Base-by-base conservation (phyloP, 371 early-diverging fungal species). In the Mortierella sp. region DNA sequence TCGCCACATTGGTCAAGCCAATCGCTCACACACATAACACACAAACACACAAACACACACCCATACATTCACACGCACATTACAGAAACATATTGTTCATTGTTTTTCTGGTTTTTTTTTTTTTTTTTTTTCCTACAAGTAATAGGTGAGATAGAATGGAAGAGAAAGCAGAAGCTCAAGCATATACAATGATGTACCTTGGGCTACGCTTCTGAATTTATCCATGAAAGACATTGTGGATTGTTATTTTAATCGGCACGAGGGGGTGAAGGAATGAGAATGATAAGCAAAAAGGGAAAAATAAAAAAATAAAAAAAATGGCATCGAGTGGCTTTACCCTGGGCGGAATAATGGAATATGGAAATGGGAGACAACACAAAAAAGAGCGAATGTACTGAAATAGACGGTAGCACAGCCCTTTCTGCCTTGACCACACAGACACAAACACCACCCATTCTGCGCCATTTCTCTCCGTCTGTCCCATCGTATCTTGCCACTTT, bases 201-300 rank as follows among this genome's bases (percentile, higher is more conserved):
- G 81, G 60, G 81, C 81, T 16, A 50, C 81, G 15, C 16, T n/a
- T 55, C 48, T 75, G 66, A 81, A 75, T 65, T 71, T 81, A 72
- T 81, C 81, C 63, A 81, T 69, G 58, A 72, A 69, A 13, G 81
- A 81, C 81, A 81, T 81, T 50, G 6, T 55, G 28, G 32, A 55
- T 55, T 21, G 22, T 16, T 13, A 21, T 21, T 21, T 16, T 28
- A 28, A 28, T 28, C 28, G 19, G 4, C 19, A 52, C 22, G 21
- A 22, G 21, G 36, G 8, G 38, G 57, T 38, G 32, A 60, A 65
- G 32, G 50, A 45, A 45, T 45, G 45, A 45, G 16, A 11, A 45
- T 45, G 11, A 45, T 43, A 43, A 43, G 1, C 9, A 43, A 11
- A 45, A 11, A 45, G 11, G 16, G 45, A 45, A 15, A 45, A 15